Percentiles rank a stretch among this genome's conserved stretches.
Evolutionary conservation across 768 basidiomycete species (phyloP).

Genomic region (Psilocybe subaeruginosa): DNA sequence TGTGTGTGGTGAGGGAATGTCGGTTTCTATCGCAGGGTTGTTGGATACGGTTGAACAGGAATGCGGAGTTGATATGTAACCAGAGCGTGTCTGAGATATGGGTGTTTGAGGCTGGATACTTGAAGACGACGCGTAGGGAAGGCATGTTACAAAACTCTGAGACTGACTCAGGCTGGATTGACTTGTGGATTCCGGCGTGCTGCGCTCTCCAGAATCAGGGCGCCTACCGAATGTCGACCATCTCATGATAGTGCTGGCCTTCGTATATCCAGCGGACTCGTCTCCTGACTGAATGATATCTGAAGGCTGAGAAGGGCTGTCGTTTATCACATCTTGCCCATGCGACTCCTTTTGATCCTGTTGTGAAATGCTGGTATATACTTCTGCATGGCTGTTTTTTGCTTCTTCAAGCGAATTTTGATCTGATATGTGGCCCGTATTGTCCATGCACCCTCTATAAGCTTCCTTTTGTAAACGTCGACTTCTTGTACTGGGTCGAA

Average conservation of each 20-base stretch:
- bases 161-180: slow-evolving; percentile 25
- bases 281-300: not conserved
- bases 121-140: slow-evolving; percentile 8
- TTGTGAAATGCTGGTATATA: not conserved
- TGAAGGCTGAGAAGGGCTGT: not conserved
- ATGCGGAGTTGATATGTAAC: slow-evolving; percentile 18
- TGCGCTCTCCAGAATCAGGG: slow-evolving; percentile 9
- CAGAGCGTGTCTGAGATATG: slow-evolving; percentile 18
- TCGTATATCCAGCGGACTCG: not conserved
- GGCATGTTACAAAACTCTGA: slow-evolving; percentile 15
- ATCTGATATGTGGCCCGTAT: slow-evolving; percentile 5
- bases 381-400: slow-evolving; percentile 7
- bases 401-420: slow-evolving; percentile 2
- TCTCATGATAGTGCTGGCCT: slow-evolving; percentile 11
- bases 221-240: slow-evolving; percentile 19
- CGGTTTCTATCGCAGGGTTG: slow-evolving; percentile 13
- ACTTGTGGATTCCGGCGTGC: slow-evolving; percentile 12
- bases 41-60: slow-evolving; percentile 9
- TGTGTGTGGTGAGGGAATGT: slow-evolving; percentile 33
- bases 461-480: slow-evolving; percentile 12
- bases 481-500: slow-evolving; percentile 16
- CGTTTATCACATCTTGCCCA: not conserved
- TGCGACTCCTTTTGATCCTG: slow-evolving; percentile 8
- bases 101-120: slow-evolving; percentile 19
- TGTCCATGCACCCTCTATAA: slow-evolving; percentile 5